These are phyloP conservation scores for Xylariaceae sp. DNA, from an alignment of 2,329 filamentous ascomycete genomes.

Conservation along the genomic window DNA sequence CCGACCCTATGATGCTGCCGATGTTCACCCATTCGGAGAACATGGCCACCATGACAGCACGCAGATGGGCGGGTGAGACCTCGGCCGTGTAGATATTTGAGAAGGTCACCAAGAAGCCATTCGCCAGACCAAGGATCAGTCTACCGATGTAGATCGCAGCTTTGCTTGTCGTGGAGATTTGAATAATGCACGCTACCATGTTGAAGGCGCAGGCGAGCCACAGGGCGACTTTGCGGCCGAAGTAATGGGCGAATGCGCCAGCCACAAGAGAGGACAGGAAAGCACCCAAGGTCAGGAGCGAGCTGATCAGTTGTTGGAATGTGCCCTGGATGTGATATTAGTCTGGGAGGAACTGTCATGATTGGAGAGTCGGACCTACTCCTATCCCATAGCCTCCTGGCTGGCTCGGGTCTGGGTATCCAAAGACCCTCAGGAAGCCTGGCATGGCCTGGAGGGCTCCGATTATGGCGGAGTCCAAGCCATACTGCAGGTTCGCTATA, in stretches of 20 bases:
- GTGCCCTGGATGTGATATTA: slow-evolving; percentile 29
- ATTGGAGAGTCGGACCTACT: slow-evolving; percentile 16
- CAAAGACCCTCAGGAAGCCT: slow-evolving; percentile 43
- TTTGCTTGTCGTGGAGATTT: slow-evolving; percentile 33
- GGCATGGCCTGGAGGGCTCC: slow-evolving; percentile 42
- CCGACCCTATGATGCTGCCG: slow-evolving; percentile 37
- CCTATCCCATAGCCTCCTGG: slow-evolving; percentile 33
- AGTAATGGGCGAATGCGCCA: slow-evolving; percentile 37
- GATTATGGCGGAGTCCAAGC: slow-evolving; percentile 39
- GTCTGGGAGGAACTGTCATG: slow-evolving; percentile 10
- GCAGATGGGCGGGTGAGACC: slow-evolving; percentile 36
- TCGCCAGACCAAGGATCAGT: slow-evolving; percentile 34
- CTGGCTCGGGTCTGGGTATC: slow-evolving; percentile 32
- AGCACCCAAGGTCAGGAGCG: slow-evolving; percentile 41
- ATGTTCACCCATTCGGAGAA: slow-evolving; percentile 43
- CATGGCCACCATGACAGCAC: slow-evolving; percentile 40
- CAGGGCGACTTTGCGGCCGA: slow-evolving; percentile 37
- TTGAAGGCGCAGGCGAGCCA: slow-evolving; percentile 41
- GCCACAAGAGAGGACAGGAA: slow-evolving; percentile 41
- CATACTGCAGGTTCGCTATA: slow-evolving; percentile 45
- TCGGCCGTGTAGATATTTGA: slow-evolving; percentile 42
- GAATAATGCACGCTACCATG: slow-evolving; percentile 33
- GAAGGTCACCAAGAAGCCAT: slow-evolving; percentile 38
- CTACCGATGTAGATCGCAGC: slow-evolving; percentile 38
- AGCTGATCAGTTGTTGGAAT: slow-evolving; percentile 46